Base-by-base conservation (phyloP, 2,329 filamentous ascomycete genomes). In the Pezicula carpinea region DNA sequence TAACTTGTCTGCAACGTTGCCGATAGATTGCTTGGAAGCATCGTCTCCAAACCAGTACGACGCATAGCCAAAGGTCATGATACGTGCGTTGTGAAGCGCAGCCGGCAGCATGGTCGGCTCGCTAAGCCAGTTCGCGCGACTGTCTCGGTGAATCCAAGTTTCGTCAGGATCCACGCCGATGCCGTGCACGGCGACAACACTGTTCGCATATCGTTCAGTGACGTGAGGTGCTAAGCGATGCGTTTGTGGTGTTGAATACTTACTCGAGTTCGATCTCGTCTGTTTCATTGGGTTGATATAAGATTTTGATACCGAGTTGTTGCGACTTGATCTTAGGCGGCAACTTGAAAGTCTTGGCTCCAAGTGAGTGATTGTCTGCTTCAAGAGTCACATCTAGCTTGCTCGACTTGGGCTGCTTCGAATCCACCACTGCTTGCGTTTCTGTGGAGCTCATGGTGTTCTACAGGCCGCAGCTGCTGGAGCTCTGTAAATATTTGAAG, bases 31-130 rank as follows among this genome's bases (percentile, higher is more conserved):
- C 10, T 61, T 55, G 14, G 63, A 53, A 4, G 59, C 52, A 23
- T 54, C 57, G 31, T 53, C 57, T n/a, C 59, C 60, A 44, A 62
- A 59, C 56, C 63, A 63, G 44, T 63, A 58, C 6, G 51, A 56
- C 36, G 59, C 52, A 43, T 64, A 64, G 18, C 55, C 50, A 44
- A 60, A 62, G 3, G 57, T 51, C 38, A 61, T 60, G 23, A 64
- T 64, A 34, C 62, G 55, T 13, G 59, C 53, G 41, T 59, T 53
- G 7, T 60, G 56, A 29, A 64, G 47, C 43, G 57, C 57, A 35
- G 44, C 44, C 2, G 51, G 53, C 11, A 65, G 60, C 62, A 63
- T 62, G 29, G 59, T 53, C 13, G 45, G 44, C 48, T 64, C 62
- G 13, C 51, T 49, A 41, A 65, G 46, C 63, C 61, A 65, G 48